These are phyloP conservation scores for Henckelia pumila DNA, from an alignment of 257 asterid species.

Conservation along the genomic window DNA sequence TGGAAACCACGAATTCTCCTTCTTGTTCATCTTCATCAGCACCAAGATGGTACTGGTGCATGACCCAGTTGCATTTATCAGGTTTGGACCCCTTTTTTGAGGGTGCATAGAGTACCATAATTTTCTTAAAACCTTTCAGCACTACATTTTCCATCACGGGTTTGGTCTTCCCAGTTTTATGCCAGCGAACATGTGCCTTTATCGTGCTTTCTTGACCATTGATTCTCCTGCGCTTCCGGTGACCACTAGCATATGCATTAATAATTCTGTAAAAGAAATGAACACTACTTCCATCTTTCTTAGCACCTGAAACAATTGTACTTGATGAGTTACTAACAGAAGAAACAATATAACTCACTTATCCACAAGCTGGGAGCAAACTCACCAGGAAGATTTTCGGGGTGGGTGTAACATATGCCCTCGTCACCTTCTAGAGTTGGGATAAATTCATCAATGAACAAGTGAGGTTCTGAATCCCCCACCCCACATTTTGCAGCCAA, in stretches of 20 bases:
- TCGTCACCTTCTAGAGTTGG: conserved; percentile 67
- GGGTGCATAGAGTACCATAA: conserved; percentile 71
- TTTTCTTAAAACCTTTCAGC: conserved; percentile 76
- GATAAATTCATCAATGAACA: conserved; percentile 74
- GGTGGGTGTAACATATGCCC: conserved; percentile 91
- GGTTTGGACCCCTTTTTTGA: conserved; percentile 57
- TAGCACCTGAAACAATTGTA: conserved; percentile 55
- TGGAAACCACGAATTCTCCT: conserved; percentile 75
- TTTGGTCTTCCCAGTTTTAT: conserved; percentile 85
- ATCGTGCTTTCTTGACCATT: conserved; percentile 28
- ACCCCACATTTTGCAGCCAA: conserved; percentile 73
- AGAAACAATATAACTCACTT: neutral
- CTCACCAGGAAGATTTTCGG: conserved; percentile 97
- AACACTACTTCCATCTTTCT: conserved; percentile 76
- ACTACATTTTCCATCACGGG: conserved; percentile 53
- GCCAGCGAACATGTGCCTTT: conserved; percentile 67
- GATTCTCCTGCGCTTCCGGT: conserved; percentile 77
- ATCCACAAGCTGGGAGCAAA: neutral
- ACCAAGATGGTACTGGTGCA: conserved; percentile 96
- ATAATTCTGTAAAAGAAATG: conserved; percentile 63
- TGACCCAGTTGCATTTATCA: conserved; percentile 73
- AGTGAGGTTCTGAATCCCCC: conserved; percentile 49
- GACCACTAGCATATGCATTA: conserved; percentile 78
- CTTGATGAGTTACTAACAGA: neutral
- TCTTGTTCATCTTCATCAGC: conserved; percentile 58